Conservation (phyloP, 768 basidiomycete genomes). For the Termitomyces sp. region DNA sequence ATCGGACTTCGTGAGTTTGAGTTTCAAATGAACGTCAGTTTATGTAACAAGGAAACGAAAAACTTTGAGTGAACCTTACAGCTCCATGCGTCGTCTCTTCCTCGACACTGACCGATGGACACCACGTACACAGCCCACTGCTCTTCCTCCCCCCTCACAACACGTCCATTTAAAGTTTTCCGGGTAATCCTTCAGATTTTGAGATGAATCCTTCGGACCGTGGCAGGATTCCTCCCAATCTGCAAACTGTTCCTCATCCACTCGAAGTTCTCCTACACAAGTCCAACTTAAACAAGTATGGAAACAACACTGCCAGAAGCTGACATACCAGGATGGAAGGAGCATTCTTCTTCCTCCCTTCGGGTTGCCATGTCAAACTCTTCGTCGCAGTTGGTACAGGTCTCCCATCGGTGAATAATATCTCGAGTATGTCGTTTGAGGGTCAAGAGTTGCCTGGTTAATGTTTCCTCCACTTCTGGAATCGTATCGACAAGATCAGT, state of each 20-base stretch:
- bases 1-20: neutral
- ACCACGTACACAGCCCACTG: conserved; percentile 33
- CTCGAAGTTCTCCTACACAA: conserved; percentile 33
- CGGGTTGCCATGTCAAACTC: conserved; percentile 37
- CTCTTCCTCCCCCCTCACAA: conserved; percentile 33
- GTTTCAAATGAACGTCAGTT: conserved; percentile 2
- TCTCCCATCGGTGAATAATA: conserved; percentile 38
- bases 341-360: conserved; percentile 36
- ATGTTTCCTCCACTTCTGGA: conserved; percentile 34
- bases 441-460: conserved; percentile 39
- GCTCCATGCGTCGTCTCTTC: conserved; percentile 27
- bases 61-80: conserved; percentile 4
- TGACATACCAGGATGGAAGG: conserved; percentile 46
- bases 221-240: conserved; percentile 46
- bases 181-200: conserved; percentile 34
- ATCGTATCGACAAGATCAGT: conserved; percentile 30
- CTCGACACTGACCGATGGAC: conserved; percentile 27
- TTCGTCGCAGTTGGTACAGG: conserved; percentile 40
- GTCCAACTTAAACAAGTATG: neutral
- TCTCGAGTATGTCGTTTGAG: conserved; percentile 27
- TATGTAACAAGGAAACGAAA: neutral
- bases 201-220: conserved; percentile 37
- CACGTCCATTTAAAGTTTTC: conserved; percentile 48
- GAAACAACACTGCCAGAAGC: neutral
- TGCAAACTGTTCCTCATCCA: conserved; percentile 30